phyloP scores from a whole-genome alignment of 306 rosid genomes.

The Rosa multiflora region DNA sequence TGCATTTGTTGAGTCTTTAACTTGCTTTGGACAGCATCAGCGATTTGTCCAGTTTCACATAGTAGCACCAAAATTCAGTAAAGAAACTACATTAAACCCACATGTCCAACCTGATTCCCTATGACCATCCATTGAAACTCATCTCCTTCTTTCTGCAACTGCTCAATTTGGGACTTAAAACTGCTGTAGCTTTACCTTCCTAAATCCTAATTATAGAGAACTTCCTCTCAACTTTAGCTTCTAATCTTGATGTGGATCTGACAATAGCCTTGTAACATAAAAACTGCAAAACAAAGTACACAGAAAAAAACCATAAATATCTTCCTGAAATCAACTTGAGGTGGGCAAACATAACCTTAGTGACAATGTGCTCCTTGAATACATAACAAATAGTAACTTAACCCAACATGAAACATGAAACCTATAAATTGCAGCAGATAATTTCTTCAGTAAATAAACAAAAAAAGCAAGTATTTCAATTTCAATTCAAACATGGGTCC shows the following conservation, averaged over 20 bases:
- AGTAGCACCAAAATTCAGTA: slow-evolving; percentile 3
- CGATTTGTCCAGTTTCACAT: slow-evolving; percentile 27
- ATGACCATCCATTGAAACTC: slow-evolving; percentile 98
- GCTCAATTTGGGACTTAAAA: slow-evolving; percentile 86
- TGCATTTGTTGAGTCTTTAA: slow-evolving; percentile 89
- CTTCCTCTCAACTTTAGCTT: neutral
- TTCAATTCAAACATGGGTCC: neutral
- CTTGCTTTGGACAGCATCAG: slow-evolving; percentile 68
- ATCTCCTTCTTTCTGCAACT: slow-evolving; percentile 92
- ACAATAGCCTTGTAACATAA: too few species aligned
- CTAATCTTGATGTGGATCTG: too few species aligned
- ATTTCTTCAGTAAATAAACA: too few species aligned
- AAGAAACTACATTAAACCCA: slow-evolving; percentile 24
- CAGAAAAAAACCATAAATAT: too few species aligned
- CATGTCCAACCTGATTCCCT: slow-evolving; percentile 84
- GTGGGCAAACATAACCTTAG: too few species aligned
- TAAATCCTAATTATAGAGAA: slow-evolving; percentile 25
- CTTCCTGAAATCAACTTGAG: too few species aligned
- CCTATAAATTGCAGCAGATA: too few species aligned
- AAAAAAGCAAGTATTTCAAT: too few species aligned
- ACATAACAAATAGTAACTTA: too few species aligned
- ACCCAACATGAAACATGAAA: too few species aligned
- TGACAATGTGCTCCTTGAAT: too few species aligned
- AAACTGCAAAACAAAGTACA: too few species aligned
- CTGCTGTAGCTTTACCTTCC: slow-evolving; percentile 92